Evolutionary conservation across 2,329 filamentous ascomycete genomes (phyloP).

Genomic region (Aaosphaeria arxii): DNA sequence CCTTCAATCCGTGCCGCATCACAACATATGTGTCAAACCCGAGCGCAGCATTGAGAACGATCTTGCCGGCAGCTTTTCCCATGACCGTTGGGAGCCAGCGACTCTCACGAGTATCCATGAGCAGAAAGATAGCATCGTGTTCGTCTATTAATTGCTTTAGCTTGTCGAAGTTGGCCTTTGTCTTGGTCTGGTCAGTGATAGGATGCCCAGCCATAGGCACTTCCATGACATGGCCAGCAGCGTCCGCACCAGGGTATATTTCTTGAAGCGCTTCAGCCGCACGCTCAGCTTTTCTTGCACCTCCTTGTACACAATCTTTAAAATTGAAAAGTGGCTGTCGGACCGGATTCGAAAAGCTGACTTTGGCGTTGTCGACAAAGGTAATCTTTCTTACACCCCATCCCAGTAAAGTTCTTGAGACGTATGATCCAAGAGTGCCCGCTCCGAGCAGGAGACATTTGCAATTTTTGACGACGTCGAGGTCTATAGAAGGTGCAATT

Average conservation of each 20-base stretch:
- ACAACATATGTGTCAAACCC: slow-evolving; percentile 97
- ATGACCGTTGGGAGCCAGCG: slow-evolving; percentile 95
- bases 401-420: slow-evolving; percentile 85
- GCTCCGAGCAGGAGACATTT: slow-evolving; percentile 89
- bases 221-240: slow-evolving; percentile 73
- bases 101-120: slow-evolving; percentile 95
- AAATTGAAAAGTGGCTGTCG: slow-evolving; percentile 91
- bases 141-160: slow-evolving; percentile 72
- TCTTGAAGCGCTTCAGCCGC: slow-evolving; percentile 77
- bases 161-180: slow-evolving; percentile 70
- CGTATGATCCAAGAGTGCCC: slow-evolving; percentile 90
- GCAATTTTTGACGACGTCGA: slow-evolving; percentile 84
- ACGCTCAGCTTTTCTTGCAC: slow-evolving; percentile 75
- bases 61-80: slow-evolving; percentile 88
- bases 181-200: slow-evolving; percentile 68
- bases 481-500: slow-evolving; percentile 80
- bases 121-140: slow-evolving; percentile 91
- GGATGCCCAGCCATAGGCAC: slow-evolving; percentile 97
- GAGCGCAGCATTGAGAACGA: slow-evolving; percentile 93
- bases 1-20: slow-evolving; percentile 83
- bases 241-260: slow-evolving; percentile 88
- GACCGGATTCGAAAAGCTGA: slow-evolving; percentile 96
- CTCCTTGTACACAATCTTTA: slow-evolving; percentile 81
- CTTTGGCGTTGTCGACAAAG: slow-evolving; percentile 88
- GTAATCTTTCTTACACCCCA: slow-evolving; percentile 97